A percentile compares a stretch with the other conserved stretches of the same genome.
Conservation (phyloP, 495 filamentous ascomycete genomes). For the Margaritispora aquatica region DNA sequence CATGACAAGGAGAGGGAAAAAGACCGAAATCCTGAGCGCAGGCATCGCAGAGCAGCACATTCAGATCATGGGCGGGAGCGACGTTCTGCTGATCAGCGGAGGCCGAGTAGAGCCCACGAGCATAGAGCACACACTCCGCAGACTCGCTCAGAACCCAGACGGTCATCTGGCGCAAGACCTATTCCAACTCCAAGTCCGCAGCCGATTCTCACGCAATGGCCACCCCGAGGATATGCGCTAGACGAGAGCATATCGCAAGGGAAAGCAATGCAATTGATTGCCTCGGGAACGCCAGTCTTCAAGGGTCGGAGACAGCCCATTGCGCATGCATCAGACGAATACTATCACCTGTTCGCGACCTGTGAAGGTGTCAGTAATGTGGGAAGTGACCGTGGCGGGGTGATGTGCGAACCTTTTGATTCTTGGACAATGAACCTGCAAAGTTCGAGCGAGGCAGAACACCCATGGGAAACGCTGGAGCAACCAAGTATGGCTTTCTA, state of each 20-base stretch:
- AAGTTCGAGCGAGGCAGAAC: slow-evolving; percentile 28
- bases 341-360: slow-evolving; percentile 42
- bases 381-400: slow-evolving; percentile 9
- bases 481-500: slow-evolving; percentile 58
- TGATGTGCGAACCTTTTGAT: slow-evolving; percentile 18
- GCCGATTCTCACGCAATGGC: slow-evolving; percentile 16
- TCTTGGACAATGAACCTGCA: slow-evolving; percentile 10
- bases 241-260: slow-evolving; percentile 14
- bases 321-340: slow-evolving; percentile 26
- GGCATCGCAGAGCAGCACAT: slow-evolving; percentile 1
- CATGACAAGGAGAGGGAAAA: not conserved
- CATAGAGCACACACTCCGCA: slow-evolving; percentile 2
- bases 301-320: slow-evolving; percentile 16
- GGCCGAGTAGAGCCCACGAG: not conserved
- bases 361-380: slow-evolving; percentile 6
- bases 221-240: slow-evolving; percentile 6
- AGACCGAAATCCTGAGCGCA: slow-evolving; percentile 7
- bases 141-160: slow-evolving; percentile 2
- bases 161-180: not conserved
- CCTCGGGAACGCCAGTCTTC: slow-evolving; percentile 16
- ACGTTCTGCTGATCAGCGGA: not conserved
- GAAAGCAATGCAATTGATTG: slow-evolving; percentile 21
- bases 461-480: slow-evolving; percentile 60
- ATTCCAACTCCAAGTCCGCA: not conserved
- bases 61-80: not conserved